These are phyloP conservation scores for Alternaria ethzedia DNA, from an alignment of 2,329 filamentous ascomycete species.

Conservation along the genomic window DNA sequence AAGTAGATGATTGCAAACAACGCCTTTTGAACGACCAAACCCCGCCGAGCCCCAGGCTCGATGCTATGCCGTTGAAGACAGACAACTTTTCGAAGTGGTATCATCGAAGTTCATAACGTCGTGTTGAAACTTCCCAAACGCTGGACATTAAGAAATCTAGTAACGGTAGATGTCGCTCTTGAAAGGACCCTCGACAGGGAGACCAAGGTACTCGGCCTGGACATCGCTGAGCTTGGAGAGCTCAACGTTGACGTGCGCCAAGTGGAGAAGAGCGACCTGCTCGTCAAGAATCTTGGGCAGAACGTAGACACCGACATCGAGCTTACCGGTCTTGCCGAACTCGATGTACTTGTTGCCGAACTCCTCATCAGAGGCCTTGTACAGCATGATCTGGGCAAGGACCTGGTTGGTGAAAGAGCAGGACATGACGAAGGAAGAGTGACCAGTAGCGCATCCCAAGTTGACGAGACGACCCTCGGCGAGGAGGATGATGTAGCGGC, in stretches of 20 bases:
- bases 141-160: constrained; percentile 44
- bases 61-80: constrained; percentile 68
- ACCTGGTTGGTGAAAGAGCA: constrained; percentile 99
- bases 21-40: constrained; percentile 45
- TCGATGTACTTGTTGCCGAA: constrained; percentile 96
- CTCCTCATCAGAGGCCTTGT: constrained; percentile 85
- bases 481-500: constrained; percentile 96
- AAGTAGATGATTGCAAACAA: constrained; percentile 47
- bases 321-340: constrained; percentile 91
- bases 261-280: constrained; percentile 94
- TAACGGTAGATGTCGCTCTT: constrained; percentile 85
- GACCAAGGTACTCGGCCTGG: constrained; percentile 94
- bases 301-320: constrained; percentile 91
- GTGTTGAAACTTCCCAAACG: constrained; percentile 58
- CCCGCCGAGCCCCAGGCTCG: constrained; percentile 37
- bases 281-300: constrained; percentile 99
- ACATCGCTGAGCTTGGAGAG: constrained; percentile 82
- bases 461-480: constrained; percentile 99
- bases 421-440: constrained; percentile 99
- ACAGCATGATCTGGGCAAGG: constrained; percentile 98
- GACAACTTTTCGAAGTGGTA: constrained; percentile 60
- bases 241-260: constrained; percentile 93
- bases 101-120: constrained; percentile 66
- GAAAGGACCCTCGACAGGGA: constrained; percentile 87
- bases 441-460: constrained; percentile 97